Percentiles rank a stretch among this genome's conserved stretches.
Conservation (phyloP, 1,284 basidiomycete species). For the Naganishia cerealis region DNA sequence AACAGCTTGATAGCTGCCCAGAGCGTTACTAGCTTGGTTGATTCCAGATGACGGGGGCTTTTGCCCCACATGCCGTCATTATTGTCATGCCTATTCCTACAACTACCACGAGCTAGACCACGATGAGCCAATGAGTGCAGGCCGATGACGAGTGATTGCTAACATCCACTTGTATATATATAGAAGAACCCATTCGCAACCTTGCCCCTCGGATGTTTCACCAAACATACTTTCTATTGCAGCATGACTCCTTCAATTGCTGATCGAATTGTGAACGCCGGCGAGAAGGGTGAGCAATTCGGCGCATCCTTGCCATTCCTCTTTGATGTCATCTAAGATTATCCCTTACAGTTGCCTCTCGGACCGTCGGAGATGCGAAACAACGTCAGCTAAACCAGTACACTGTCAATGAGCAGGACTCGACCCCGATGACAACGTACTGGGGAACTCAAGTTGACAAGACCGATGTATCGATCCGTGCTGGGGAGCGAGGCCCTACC, state of each 20-base stretch:
- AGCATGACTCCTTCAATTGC: constrained; percentile 29
- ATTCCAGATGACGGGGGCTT: too few relatives aligned
- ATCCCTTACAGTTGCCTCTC: constrained; percentile 8
- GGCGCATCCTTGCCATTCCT: neutral
- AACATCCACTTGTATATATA: too few relatives aligned
- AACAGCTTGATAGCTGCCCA: too few relatives aligned
- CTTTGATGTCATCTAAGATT: neutral
- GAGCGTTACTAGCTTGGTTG: too few relatives aligned
- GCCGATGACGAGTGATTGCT: too few relatives aligned
- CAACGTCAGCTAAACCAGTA: constrained; percentile 44
- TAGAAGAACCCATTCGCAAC: too few relatives aligned
- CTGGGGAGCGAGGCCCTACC: constrained; percentile 50
- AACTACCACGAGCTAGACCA: too few relatives aligned
- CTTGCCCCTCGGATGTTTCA: too few relatives aligned
- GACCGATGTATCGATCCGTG: constrained; percentile 49
- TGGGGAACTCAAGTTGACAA: constrained; percentile 47
- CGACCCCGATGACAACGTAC: constrained; percentile 46
- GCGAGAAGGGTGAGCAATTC: constrained; percentile 27
- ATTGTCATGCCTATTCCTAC: too few relatives aligned
- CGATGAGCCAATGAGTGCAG: too few relatives aligned
- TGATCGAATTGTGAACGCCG: constrained; percentile 22
- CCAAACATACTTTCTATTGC: neutral
- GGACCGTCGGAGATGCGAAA: constrained; percentile 47
- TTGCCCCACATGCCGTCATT: too few relatives aligned
- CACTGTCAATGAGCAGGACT: constrained; percentile 36